Base-by-base conservation (phyloP, 108 stramenopile species). In the Stephanodiscus triporus region DNA sequence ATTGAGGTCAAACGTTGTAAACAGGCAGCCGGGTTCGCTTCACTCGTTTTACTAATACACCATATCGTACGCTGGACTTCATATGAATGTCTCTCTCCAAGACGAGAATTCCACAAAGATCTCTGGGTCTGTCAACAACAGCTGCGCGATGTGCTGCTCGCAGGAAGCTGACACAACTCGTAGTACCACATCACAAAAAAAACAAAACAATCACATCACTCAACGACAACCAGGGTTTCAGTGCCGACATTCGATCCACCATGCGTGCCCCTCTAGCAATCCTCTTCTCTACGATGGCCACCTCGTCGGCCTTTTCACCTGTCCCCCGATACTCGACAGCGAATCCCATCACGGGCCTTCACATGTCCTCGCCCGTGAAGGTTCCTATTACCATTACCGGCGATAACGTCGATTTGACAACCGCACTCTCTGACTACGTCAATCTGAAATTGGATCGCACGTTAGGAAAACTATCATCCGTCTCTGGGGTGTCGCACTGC, bases 401-500 rank as follows among this genome's bases (percentile, higher is more conserved):
- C 45, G 89, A 90, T 51, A 95, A 95, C 76, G 85, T 95, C 65
- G 91, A 95, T 26, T 58, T 95, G 59, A 95, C 94, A 14, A 81
- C 84, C 22, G 87, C 94, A 27, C 75, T 95, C 54, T 60, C 78
- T 16, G 88, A 90, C 24, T 88, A 95, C 72, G 86, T 91, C 10
- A 83, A 92, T 32, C 84, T 88, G 66, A 87, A 87, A 49, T 79
- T 95, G 50, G 91, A 92, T 27, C 68, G 80, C 47, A 81, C 85
- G 34, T 61, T 95, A 51, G 87, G 88, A 37, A 95, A 92, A 76
- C 75, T 93, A 26, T 76, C 86, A 16, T 75, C 84, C 13, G 77
- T 63, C 17, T 85, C 90, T 7, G 75, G 80, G 48, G 83, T 95
- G 10, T 66, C 72, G 22, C 84, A 91, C 43, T 92, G 91, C 51